Evolutionary conservation across 1,284 basidiomycete genomes (phyloP).

Genomic region (Cryptococcus sp.): DNA sequence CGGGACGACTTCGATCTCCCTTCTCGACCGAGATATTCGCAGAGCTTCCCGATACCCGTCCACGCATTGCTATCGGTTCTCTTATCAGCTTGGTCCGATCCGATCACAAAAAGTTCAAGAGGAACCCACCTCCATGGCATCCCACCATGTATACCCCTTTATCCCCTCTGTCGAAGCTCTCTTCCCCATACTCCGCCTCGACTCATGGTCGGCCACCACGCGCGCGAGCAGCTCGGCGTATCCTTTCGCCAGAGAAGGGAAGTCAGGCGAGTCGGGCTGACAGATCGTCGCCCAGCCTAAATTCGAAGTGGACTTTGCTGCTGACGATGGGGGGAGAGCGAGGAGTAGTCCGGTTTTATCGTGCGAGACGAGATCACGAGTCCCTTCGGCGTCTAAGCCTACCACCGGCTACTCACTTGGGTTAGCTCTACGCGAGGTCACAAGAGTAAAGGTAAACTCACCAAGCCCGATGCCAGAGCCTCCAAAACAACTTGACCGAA

Average conservation of each 20-base stretch:
- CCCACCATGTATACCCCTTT: constrained; percentile 58
- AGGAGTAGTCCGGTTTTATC: constrained; percentile 56
- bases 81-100: no score
- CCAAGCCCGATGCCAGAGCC: constrained; percentile 59
- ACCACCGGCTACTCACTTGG: constrained; percentile 54
- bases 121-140: constrained; percentile 57
- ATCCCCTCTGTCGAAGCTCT: constrained; percentile 53
- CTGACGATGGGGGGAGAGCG: constrained; percentile 28
- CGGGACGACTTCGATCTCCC: constrained; percentile 12
- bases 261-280: constrained; percentile 47
- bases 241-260: constrained; percentile 48
- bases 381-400: constrained; percentile 62
- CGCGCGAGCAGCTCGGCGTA: constrained; percentile 56
- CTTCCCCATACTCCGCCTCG: constrained; percentile 54
- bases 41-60: constrained; percentile 58
- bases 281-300: constrained; percentile 44
- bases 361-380: constrained; percentile 60
- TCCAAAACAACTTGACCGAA: constrained; percentile 63
- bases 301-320: constrained; percentile 7
- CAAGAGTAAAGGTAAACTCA: constrained; percentile 14
- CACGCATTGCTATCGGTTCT: constrained; percentile 51
- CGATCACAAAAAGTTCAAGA: background rate
- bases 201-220: constrained; percentile 46
- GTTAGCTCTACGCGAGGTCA: background rate
- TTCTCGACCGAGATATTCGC: constrained; percentile 22